Base-by-base conservation (phyloP, 116 monocot genomes). In the Cymodocea nodosa region DNA sequence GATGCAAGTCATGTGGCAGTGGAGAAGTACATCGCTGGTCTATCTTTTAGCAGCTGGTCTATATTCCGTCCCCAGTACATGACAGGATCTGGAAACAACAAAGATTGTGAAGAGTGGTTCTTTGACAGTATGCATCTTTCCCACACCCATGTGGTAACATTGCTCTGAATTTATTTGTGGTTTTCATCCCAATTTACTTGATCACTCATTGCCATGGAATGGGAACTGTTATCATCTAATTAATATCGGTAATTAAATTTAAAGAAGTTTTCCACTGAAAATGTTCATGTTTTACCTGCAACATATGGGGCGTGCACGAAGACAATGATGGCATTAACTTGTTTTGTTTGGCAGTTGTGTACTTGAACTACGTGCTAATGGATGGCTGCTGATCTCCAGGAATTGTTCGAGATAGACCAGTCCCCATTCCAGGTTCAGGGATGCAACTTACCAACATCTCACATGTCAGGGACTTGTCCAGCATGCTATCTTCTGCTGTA, bases 21-120 rank as follows among this genome's bases (percentile, higher is more conserved):
- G 60, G 95, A 95, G 80, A 85, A 84, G 67, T 95, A 95, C 72
- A 85, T 95, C 56, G 71, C 81, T 51, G 80, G 67, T 22, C 71
- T 82, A 53, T 82, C 82, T 17, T 90, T 95, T 57, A 55, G 70
- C 58, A 85, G 83, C 75, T 95, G 85, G 85, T 83, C 87, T 68
- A 60, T 81, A 70, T 95, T 95, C 64, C 83, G 95, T 15, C 90
- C 95, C 13, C 95, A 95, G 56, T 95, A 95, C 72, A 95, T 95
- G 87, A 90, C 80, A 68, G 95, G 90, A 51, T 90, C 90, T 19
- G 95, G 90, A 78, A 95, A 95, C 74, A 95, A 95, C 74, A 95
- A 95, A 79, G 91, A 95, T 50, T 95, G 95, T 25, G 95, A 95
- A 70, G 95, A 95, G 24, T 95, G 95, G 95, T 95, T 95, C 75